A percentile compares a stretch with the other conserved stretches of the same genome.
phyloP scores from a whole-genome alignment of 306 rosid genomes.

The Acmispon strigosus region DNA sequence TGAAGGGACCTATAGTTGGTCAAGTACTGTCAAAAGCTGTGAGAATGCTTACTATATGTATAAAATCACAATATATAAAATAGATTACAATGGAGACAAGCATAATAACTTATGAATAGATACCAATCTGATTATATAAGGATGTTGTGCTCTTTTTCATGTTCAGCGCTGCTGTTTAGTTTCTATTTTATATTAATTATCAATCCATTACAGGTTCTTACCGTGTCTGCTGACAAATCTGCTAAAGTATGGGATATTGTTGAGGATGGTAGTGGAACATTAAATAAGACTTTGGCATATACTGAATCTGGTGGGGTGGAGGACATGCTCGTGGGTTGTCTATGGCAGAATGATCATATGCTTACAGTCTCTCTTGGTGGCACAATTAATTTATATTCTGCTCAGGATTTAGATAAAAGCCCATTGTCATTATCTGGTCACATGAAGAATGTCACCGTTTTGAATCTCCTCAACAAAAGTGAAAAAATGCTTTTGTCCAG shows the following conservation, averaged over 20 bases:
- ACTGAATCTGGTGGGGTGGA: constrained; percentile 80
- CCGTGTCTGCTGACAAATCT: constrained; percentile 96
- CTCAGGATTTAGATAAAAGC: constrained; percentile 59
- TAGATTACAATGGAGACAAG: neutral
- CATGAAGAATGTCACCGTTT: constrained; percentile 76
- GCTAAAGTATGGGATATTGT: constrained; percentile 86
- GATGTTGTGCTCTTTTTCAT: neutral
- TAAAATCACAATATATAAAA: neutral
- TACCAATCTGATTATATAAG: neutral
- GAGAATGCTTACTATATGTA: neutral
- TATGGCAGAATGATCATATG: constrained; percentile 83
- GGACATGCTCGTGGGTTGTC: constrained; percentile 92
- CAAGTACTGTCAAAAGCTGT: constrained; percentile 2
- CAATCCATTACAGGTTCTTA: constrained; percentile 53
- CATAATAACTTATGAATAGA: neutral
- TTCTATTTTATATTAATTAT: neutral
- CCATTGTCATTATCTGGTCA: constrained; percentile 70
- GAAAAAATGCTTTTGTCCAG: constrained; percentile 74
- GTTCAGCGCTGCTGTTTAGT: neutral
- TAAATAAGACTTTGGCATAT: constrained; percentile 49
- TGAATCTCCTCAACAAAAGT: constrained; percentile 55
- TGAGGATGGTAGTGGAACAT: constrained; percentile 68
- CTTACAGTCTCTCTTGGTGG: constrained; percentile 92
- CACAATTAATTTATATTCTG: constrained; percentile 57
- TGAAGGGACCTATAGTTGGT: neutral